phyloP scores from a whole-genome alignment of 768 basidiomycete genomes.

The Suillus bovinus region DNA sequence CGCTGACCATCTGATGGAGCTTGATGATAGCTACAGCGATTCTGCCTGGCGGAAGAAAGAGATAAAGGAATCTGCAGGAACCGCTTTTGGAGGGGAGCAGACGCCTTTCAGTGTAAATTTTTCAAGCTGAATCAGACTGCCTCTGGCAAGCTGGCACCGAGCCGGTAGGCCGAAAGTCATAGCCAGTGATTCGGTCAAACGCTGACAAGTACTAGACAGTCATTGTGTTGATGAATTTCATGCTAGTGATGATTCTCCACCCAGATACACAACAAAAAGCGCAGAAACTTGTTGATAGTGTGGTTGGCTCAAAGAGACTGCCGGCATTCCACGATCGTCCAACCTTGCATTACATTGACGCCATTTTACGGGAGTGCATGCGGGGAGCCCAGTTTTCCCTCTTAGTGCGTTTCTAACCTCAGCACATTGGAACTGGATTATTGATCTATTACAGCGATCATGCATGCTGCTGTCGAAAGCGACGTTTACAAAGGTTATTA shows the following conservation, averaged over 20 bases:
- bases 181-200: not conserved
- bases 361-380: conserved; percentile 14
- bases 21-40: not conserved
- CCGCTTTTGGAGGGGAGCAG: conserved; percentile 7
- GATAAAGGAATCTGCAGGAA: conserved; percentile 7
- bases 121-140: not conserved
- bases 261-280: conserved; percentile 25
- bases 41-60: not conserved
- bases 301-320: conserved; percentile 12
- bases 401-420: conserved; percentile 14
- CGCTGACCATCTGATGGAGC: conserved; percentile 7
- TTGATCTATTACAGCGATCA: conserved; percentile 10
- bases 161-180: not conserved
- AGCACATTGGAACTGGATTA: not conserved
- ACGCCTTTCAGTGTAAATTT: not conserved
- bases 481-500: conserved; percentile 44
- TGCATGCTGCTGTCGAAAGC: conserved; percentile 31
- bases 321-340: conserved; percentile 18
- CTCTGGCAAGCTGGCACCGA: conserved; percentile 6
- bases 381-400: conserved; percentile 15
- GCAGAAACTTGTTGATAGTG: conserved; percentile 25
- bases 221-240: conserved; percentile 7
- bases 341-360: conserved; percentile 17
- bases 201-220: conserved; percentile 6
- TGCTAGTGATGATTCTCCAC: conserved; percentile 16